Evolutionary conservation across 805 yeast species (phyloP).

Genomic region (Sungouiozyma intestinalis): DNA sequence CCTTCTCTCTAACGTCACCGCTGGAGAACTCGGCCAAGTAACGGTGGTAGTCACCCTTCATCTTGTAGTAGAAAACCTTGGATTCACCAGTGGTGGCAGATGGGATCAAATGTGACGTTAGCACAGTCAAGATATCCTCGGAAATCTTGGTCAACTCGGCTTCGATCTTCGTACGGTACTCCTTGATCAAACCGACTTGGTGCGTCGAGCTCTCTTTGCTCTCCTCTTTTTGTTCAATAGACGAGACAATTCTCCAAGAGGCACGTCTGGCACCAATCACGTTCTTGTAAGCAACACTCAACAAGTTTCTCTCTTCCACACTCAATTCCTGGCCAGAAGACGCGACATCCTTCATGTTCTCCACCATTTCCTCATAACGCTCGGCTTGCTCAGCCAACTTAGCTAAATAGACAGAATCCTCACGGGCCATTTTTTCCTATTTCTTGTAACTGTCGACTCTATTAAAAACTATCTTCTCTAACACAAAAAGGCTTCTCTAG

Average conservation of each 20-base stretch:
- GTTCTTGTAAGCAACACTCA: constrained; percentile 95
- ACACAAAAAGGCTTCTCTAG: not conserved
- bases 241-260: constrained; percentile 97
- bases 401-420: constrained; percentile 96
- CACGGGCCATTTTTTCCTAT: constrained; percentile 53
- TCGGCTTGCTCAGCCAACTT: constrained; percentile 99
- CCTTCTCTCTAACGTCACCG: constrained; percentile 83
- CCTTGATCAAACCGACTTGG: constrained; percentile 83
- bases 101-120: constrained; percentile 83
- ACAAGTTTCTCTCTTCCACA: constrained; percentile 94
- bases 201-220: constrained; percentile 78
- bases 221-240: constrained; percentile 97
- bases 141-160: constrained; percentile 85
- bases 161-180: constrained; percentile 92
- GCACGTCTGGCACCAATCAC: constrained; percentile 99
- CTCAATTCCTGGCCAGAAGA: constrained; percentile 90
- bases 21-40: constrained; percentile 94
- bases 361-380: constrained; percentile 99
- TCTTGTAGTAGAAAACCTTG: constrained; percentile 94
- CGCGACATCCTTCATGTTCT: constrained; percentile 96
- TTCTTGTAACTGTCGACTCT: not conserved
- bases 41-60: constrained; percentile 99
- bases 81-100: constrained; percentile 95
- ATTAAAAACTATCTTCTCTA: not conserved
- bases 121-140: constrained; percentile 82